A percentile compares a stretch with the other conserved stretches of the same genome.
phyloP scores from a whole-genome alignment of 1,284 basidiomycete genomes.

The Naganishia sp. region DNA sequence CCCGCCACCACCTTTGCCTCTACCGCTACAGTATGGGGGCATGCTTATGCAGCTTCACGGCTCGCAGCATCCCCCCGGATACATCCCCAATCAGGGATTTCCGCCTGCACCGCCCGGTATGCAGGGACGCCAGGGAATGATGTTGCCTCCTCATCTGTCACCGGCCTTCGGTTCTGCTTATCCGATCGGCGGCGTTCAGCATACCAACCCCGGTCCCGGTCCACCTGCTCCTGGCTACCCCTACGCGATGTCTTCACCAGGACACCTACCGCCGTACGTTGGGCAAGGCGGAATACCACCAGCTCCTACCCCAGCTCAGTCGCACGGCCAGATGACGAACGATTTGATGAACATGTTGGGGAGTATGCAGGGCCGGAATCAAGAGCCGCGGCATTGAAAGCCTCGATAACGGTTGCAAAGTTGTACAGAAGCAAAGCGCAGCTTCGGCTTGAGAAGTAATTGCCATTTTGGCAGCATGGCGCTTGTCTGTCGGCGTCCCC shows the following conservation, averaged over 20 bases:
- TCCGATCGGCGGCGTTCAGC: neutral
- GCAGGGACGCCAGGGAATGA: neutral
- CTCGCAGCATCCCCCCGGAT: too few species aligned
- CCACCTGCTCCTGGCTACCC: neutral
- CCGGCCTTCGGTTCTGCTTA: neutral
- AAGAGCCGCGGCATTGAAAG: neutral
- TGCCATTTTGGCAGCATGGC: too few species aligned
- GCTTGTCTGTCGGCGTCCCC: too few species aligned
- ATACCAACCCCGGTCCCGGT: neutral
- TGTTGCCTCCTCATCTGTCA: neutral
- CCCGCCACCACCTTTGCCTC: neutral
- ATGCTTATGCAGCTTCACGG: too few species aligned
- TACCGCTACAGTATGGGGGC: neutral
- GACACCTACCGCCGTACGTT: neutral
- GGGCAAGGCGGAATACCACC: conserved; percentile 4
- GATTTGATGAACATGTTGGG: conserved; percentile 20
- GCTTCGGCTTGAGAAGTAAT: too few species aligned
- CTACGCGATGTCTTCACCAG: neutral
- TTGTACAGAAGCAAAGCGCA: too few species aligned
- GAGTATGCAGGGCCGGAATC: conserved; percentile 6
- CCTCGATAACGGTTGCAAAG: too few species aligned
- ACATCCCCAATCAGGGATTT: too few species aligned
- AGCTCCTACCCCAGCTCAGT: conserved; percentile 1
- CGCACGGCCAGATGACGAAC: conserved; percentile 9
- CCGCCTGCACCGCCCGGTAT: neutral